Percentiles rank a stretch among this genome's conserved stretches.
These are phyloP conservation scores for Kwoniella newhampshirensis DNA, from an alignment of 768 basidiomycete species.

Conservation along the genomic window DNA sequence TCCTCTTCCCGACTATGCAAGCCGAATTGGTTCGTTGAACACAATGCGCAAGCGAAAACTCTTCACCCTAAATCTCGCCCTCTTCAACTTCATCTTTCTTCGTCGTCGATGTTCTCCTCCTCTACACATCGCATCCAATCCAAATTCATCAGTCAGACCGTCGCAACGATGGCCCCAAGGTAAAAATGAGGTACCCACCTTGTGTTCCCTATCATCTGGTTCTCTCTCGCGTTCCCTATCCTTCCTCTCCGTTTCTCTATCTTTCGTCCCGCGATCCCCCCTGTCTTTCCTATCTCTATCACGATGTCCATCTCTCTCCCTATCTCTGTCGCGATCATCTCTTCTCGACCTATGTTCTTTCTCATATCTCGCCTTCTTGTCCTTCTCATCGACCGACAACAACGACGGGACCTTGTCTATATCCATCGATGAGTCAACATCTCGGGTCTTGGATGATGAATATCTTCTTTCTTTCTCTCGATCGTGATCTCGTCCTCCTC, in stretches of 20 bases:
- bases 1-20: too few relatives aligned
- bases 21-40: too few relatives aligned
- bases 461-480: constrained; percentile 8
- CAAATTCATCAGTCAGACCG: constrained; percentile 4
- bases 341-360: constrained; percentile 32
- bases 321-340: constrained; percentile 21
- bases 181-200: too few relatives aligned
- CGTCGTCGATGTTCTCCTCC: constrained; percentile 25
- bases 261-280: too few relatives aligned
- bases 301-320: constrained; percentile 31
- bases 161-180: too few relatives aligned
- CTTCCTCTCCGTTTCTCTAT: constrained; percentile 14
- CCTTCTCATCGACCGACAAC: too few relatives aligned
- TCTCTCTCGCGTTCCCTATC: constrained; percentile 21
- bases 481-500: constrained; percentile 31
- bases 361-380: constrained; percentile 30
- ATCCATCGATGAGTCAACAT: constrained; percentile 1
- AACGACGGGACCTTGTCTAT: constrained; percentile 37
- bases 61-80: constrained; percentile 46
- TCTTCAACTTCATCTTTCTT: constrained; percentile 40
- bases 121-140: constrained; percentile 10
- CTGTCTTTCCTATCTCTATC: constrained; percentile 52
- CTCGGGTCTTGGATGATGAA: not conserved
- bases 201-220: constrained; percentile 23
- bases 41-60: too few relatives aligned